Conservation (phyloP, 306 rosid genomes). For the Citrullus colocynthis region DNA sequence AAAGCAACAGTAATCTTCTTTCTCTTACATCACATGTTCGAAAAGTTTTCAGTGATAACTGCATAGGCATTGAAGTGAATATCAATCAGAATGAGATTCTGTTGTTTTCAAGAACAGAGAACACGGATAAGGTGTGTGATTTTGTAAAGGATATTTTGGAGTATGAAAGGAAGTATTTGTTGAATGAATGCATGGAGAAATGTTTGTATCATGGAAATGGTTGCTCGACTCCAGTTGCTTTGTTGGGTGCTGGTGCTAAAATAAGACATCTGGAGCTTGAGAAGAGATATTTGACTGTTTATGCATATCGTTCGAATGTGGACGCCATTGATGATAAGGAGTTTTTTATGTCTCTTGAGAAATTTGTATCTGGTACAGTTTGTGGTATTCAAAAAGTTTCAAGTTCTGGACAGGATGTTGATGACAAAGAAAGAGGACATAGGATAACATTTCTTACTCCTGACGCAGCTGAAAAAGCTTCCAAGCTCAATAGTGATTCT, state of each 20-base stretch:
- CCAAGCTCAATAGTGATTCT: conserved; percentile 33
- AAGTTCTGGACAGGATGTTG: conserved; percentile 28
- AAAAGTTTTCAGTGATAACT: conserved; percentile 44
- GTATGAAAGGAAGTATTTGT: conserved; percentile 41
- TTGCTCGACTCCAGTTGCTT: conserved; percentile 46
- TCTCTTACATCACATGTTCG: conserved; percentile 36
- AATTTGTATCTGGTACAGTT: conserved; percentile 38
- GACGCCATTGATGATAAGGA: conserved; percentile 55
- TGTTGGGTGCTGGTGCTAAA: conserved; percentile 89
- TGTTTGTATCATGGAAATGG: conserved; percentile 57
- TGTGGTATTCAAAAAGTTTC: conserved; percentile 55
- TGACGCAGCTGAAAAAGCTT: conserved; percentile 52
- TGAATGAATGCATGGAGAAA: conserved; percentile 66
- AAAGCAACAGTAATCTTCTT: conserved; percentile 38
- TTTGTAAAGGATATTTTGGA: conserved; percentile 39
- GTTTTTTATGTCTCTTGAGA: conserved; percentile 59
- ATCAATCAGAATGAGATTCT: conserved; percentile 41
- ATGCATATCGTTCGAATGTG: conserved; percentile 39
- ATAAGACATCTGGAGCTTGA: conserved; percentile 85
- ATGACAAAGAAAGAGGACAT: conserved; percentile 46
- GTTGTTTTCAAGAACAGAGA: conserved; percentile 44
- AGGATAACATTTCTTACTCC: conserved; percentile 74
- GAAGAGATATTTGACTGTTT: conserved; percentile 62
- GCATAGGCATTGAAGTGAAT: conserved; percentile 52
- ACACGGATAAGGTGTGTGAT: conserved; percentile 34